phyloP scores from a whole-genome alignment of 257 asterid species.

The Solanum medicagineum region DNA sequence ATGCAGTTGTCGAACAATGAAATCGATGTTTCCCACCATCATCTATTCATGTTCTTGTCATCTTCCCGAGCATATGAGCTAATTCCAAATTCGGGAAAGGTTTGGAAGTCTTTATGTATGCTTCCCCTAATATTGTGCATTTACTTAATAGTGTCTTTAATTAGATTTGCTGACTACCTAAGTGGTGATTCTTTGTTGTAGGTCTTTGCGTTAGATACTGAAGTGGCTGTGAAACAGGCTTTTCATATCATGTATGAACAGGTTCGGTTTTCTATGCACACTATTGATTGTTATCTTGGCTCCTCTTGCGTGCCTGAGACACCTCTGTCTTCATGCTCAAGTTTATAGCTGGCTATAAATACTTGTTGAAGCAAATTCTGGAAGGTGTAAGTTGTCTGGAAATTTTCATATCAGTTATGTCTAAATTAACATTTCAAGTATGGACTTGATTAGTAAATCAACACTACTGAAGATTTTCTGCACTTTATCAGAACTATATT shows the following conservation, averaged over 20 bases:
- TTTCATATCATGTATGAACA: conserved; percentile 43
- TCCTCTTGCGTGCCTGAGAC: not conserved
- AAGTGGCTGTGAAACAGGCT: conserved; percentile 44
- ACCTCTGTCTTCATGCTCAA: not conserved
- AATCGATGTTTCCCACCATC: conserved; percentile 31
- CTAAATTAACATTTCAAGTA: not conserved
- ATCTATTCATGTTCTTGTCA: conserved; percentile 34
- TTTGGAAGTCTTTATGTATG: conserved; percentile 17
- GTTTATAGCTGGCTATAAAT: not conserved
- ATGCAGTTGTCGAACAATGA: conserved; percentile 18
- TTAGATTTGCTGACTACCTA: not conserved
- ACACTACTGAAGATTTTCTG: not conserved
- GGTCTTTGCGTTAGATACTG: conserved; percentile 41
- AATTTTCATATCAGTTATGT: not conserved
- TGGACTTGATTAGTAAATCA: not conserved
- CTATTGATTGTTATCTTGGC: not conserved
- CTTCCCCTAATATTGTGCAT: not conserved
- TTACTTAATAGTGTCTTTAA: not conserved
- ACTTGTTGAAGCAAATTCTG: not conserved
- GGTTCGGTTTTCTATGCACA: conserved; percentile 16
- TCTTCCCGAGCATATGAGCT: conserved; percentile 41
- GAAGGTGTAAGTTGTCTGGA: not conserved
- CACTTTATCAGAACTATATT: not conserved
- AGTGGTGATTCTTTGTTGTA: conserved; percentile 8
- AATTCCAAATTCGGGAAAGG: conserved; percentile 67